Conservation (phyloP, 2,329 filamentous ascomycete genomes). For the Pseudogymnoascus sp. region DNA sequence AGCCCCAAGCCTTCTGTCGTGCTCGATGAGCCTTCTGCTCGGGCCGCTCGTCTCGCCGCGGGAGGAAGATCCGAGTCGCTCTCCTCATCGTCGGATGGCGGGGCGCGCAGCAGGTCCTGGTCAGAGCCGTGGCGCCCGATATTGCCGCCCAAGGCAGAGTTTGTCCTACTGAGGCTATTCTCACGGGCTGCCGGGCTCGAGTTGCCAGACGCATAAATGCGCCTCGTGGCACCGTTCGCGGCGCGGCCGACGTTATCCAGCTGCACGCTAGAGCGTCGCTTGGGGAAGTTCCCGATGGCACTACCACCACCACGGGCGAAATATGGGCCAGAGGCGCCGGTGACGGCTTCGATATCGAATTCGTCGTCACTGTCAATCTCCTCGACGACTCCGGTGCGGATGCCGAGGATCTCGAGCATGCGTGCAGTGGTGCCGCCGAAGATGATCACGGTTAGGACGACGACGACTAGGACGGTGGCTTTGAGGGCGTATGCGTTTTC, state of each 20-base stretch:
- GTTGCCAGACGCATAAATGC: slow-evolving; percentile 33
- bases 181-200: slow-evolving; percentile 28
- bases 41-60: slow-evolving; percentile 37
- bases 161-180: slow-evolving; percentile 47
- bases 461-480: slow-evolving; percentile 93
- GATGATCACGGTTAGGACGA: slow-evolving; percentile 96
- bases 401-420: slow-evolving; percentile 97
- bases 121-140: slow-evolving; percentile 42
- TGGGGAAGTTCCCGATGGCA: slow-evolving; percentile 70
- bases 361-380: slow-evolving; percentile 97
- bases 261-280: slow-evolving; percentile 50
- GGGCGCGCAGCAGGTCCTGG: slow-evolving; percentile 46
- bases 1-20: slow-evolving; percentile 26
- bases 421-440: slow-evolving; percentile 95
- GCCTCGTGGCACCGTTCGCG: slow-evolving; percentile 27
- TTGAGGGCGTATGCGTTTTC: slow-evolving; percentile 75
- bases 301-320: slow-evolving; percentile 66
- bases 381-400: slow-evolving; percentile 90
- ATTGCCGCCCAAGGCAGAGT: slow-evolving; percentile 32
- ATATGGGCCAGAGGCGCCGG: slow-evolving; percentile 52
- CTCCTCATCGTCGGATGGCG: slow-evolving; percentile 47
- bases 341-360: slow-evolving; percentile 70
- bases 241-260: slow-evolving; percentile 46
- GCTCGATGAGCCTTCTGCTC: slow-evolving; percentile 29
- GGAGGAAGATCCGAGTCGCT: slow-evolving; percentile 63